Percentiles rank a stretch among this genome's conserved stretches.
phyloP scores from a whole-genome alignment of 2,329 filamentous ascomycete genomes.

The Xylariaceae sp. region DNA sequence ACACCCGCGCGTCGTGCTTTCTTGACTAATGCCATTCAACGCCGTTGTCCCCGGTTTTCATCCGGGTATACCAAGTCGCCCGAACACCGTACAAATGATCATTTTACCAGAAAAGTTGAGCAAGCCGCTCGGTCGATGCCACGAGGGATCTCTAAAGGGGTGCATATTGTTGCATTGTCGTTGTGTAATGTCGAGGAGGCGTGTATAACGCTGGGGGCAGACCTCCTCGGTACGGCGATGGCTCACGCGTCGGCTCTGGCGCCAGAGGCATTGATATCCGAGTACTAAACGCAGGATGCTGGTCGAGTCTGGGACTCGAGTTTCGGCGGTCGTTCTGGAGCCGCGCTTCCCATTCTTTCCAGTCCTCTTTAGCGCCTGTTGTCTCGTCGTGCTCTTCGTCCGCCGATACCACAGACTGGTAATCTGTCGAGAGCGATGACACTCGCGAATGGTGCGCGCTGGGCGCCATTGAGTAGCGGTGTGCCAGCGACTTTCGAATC shows the following conservation, averaged over 20 bases:
- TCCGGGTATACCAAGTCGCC: too few relatives aligned
- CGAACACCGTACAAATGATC: too few relatives aligned
- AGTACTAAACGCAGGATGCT: conserved; percentile 26
- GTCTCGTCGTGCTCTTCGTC: conserved; percentile 20
- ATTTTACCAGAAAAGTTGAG: too few relatives aligned
- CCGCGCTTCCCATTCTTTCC: conserved; percentile 39
- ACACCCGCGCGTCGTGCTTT: too few relatives aligned
- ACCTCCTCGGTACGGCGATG: conserved; percentile 14
- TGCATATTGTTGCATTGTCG: too few relatives aligned
- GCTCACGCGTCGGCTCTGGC: conserved; percentile 16
- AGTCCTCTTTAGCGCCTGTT: conserved; percentile 29
- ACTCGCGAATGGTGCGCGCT: conserved; percentile 8
- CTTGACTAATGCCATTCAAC: too few relatives aligned
- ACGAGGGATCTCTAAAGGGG: too few relatives aligned
- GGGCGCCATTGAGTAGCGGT: conserved; percentile 19
- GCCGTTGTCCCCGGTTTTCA: too few relatives aligned
- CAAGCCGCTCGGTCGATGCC: too few relatives aligned
- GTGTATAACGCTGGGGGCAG: conserved; percentile 1
- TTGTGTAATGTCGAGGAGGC: conserved; percentile 5
- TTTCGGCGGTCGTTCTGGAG: conserved; percentile 27
- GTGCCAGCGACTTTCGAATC: conserved; percentile 31
- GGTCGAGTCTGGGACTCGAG: conserved; percentile 16
- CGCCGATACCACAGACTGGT: conserved; percentile 13
- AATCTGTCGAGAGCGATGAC: conserved; percentile 9
- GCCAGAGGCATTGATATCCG: conserved; percentile 12